phyloP scores from a whole-genome alignment of 1,284 basidiomycete species.

The Ganoderma leucocontextum region DNA sequence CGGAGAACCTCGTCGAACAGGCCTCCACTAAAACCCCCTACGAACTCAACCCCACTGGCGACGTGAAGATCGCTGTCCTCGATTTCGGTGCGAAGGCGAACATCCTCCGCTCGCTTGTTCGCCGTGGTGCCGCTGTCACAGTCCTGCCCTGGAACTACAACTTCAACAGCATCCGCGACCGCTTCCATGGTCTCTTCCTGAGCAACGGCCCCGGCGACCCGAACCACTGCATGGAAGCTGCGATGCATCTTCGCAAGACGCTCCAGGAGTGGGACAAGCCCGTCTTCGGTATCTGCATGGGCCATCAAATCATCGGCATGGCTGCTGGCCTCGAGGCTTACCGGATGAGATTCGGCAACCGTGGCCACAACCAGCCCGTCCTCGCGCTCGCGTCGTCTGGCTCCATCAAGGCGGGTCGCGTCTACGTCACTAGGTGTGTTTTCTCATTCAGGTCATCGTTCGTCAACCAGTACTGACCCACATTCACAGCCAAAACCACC shows the following conservation, averaged over 20 bases:
- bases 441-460: neutral
- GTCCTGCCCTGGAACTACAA: conserved; percentile 98
- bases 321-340: conserved; percentile 97
- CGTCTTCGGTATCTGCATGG: conserved; percentile 99
- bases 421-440: conserved; percentile 84
- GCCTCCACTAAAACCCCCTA: conserved; percentile 90
- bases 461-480: conserved; percentile 11
- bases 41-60: conserved; percentile 87
- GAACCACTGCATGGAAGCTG: conserved; percentile 88
- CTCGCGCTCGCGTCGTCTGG: conserved; percentile 91
- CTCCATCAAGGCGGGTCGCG: conserved; percentile 93
- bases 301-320: conserved; percentile 96
- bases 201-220: conserved; percentile 98
- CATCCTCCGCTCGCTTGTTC: conserved; percentile 92
- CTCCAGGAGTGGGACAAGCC: conserved; percentile 92
- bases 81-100: conserved; percentile 99
- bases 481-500: conserved; percentile 84
- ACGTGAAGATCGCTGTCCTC: conserved; percentile 92
- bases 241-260: conserved; percentile 81
- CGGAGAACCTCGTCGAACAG: conserved; percentile 93
- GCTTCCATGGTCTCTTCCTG: conserved; percentile 95
- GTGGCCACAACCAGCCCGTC: conserved; percentile 99
- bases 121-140: conserved; percentile 91
- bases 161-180: conserved; percentile 90
- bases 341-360: conserved; percentile 97